Conservation (phyloP, 164 flowering plant species). For the Nelumbo lutea region DNA sequence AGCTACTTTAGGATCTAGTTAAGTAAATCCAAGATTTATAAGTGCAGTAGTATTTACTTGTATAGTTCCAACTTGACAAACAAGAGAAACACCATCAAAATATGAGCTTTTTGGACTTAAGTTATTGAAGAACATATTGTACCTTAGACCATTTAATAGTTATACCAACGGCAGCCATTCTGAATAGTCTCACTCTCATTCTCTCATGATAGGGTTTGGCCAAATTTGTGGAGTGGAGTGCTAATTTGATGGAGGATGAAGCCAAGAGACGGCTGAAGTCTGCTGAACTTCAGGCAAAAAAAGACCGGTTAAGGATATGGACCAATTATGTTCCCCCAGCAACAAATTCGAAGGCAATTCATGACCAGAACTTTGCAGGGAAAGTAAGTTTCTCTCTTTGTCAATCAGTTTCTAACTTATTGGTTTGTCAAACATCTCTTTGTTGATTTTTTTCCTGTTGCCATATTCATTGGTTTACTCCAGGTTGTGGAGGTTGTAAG, state of each 20-base stretch:
- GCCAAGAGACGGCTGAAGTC: slow-evolving; percentile 62
- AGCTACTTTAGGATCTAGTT: no score
- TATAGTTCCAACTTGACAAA: no score
- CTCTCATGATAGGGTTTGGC: slow-evolving; percentile 64
- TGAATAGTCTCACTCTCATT: background rate
- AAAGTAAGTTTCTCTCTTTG: slow-evolving; percentile 38
- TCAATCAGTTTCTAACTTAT: background rate
- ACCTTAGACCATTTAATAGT: no score
- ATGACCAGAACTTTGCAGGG: slow-evolving; percentile 89
- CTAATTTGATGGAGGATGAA: slow-evolving; percentile 89
- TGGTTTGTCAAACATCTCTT: background rate
- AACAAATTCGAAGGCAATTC: slow-evolving; percentile 90
- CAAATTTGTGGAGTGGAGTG: slow-evolving; percentile 98
- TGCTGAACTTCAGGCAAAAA: slow-evolving; percentile 91
- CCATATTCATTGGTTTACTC: slow-evolving; percentile 1
- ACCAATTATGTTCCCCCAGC: slow-evolving; percentile 84
- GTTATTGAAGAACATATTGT: no score
- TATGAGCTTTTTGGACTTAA: no score
- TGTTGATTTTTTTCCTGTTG: background rate
- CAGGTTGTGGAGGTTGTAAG: slow-evolving; percentile 99
- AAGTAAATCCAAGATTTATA: no score
- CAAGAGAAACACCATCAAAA: no score
- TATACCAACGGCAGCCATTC: no score
- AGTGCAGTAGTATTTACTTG: no score
- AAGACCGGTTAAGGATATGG: slow-evolving; percentile 68